Evolutionary conservation across 176 grass and related monocot genomes (phyloP).

Genomic region (Ensete glaucum): DNA sequence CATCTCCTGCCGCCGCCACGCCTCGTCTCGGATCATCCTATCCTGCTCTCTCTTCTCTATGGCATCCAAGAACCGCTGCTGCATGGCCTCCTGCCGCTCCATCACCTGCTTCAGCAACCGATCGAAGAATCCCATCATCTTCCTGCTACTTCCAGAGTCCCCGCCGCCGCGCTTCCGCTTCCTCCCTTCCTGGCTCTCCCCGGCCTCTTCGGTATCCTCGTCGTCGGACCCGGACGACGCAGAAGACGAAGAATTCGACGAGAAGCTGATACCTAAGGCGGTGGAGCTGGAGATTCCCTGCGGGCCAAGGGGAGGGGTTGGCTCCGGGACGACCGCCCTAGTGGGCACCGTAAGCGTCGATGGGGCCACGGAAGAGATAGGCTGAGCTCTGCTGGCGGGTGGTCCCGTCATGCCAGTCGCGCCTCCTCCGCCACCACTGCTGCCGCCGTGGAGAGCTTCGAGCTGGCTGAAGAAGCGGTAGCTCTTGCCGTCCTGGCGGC

Average conservation of each 20-base stretch:
- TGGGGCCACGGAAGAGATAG: neutral
- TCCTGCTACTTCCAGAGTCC: constrained; percentile 1
- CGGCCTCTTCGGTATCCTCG: constrained; percentile 46
- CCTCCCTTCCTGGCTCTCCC: constrained; percentile 42
- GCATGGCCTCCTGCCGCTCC: constrained; percentile 13
- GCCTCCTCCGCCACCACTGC: neutral
- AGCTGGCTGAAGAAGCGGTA: constrained; percentile 88
- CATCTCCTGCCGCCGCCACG: constrained; percentile 63
- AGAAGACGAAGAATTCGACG: constrained; percentile 19
- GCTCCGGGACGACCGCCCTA: neutral
- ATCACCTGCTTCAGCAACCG: constrained; percentile 53
- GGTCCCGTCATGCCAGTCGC: neutral
- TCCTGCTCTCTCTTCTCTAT: neutral
- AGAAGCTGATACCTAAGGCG: constrained; percentile 31
- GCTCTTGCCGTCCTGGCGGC: constrained; percentile 84
- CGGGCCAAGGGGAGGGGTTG: neutral
- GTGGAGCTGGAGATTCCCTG: neutral
- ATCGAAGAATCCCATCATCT: constrained; percentile 62
- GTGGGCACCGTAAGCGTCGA: neutral
- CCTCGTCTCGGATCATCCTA: constrained; percentile 47
- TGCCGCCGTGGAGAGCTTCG: constrained; percentile 46
- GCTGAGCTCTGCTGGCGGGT: neutral
- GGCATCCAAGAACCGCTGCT: neutral
- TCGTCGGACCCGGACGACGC: constrained; percentile 48
- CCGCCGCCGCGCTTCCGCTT: constrained; percentile 29